Conservation (phyloP, 345 rosid species). For the Carallia brachiata region DNA sequence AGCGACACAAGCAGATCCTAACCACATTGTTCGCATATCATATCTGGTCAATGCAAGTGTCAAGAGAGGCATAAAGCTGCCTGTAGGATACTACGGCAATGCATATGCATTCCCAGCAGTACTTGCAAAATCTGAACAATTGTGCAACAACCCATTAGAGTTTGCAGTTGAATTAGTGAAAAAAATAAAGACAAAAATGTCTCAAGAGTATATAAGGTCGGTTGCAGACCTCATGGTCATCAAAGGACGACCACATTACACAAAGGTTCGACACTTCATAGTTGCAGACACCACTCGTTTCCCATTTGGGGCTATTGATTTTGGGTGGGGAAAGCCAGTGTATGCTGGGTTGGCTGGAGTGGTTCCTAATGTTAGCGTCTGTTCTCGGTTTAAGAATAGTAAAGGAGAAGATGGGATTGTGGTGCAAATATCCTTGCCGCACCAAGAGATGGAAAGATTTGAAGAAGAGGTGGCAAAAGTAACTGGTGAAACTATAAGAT, state of each 20-base stretch:
- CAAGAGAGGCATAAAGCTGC: slow-evolving; percentile 6
- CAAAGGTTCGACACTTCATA: not conserved
- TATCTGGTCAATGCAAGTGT: not conserved
- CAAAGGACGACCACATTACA: not conserved
- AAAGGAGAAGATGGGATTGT: slow-evolving; percentile 14
- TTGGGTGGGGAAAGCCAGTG: slow-evolving; percentile 24
- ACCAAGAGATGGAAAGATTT: slow-evolving; percentile 10
- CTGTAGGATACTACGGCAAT: slow-evolving; percentile 27
- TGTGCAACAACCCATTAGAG: slow-evolving; percentile 7
- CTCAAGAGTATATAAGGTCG: slow-evolving; percentile 18
- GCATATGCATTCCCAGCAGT: slow-evolving; percentile 8
- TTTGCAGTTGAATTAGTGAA: slow-evolving; percentile 15
- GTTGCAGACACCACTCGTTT: slow-evolving; percentile 6
- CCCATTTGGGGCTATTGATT: slow-evolving; percentile 7
- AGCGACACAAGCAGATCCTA: slow-evolving; percentile 15
- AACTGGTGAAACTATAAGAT: not conserved
- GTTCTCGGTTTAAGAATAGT: not conserved
- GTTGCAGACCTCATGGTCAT: slow-evolving; percentile 14
- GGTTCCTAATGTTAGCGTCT: not conserved
- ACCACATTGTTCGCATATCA: slow-evolving; percentile 12
- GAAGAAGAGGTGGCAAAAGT: not conserved
- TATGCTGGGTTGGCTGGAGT: slow-evolving; percentile 17
- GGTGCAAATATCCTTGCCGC: slow-evolving; percentile 13
- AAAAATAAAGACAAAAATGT: slow-evolving; percentile 19
- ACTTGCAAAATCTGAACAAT: slow-evolving; percentile 2